Evolutionary conservation across 441 rosid species (phyloP), one percentile per base, ranked within the genome.

Genomic region (Breynia disticha): DNA sequence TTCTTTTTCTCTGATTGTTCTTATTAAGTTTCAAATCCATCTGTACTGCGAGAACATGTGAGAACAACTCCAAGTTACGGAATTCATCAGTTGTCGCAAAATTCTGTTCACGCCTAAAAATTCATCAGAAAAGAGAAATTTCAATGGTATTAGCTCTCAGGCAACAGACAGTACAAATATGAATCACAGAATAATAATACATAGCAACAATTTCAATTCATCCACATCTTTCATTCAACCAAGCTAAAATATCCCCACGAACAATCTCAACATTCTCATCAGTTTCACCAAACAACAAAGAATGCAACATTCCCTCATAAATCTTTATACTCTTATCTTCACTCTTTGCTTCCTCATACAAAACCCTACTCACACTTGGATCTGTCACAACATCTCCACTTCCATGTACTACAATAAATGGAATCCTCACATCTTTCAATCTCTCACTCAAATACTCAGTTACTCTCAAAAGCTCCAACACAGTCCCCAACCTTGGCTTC

Each of bases 401-500:
- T 1, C 96, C 98, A 60, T 90, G 98, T 42, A 87, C 37, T 18
- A 85, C 79, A 20, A 90, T 57, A 35, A 85, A 90, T 0, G 96
- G 96, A 24, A 87, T 61, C 12, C 64, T 72, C 20, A 83, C 89
- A 48, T 81, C 85, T 4, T 68, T 32, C 48, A 87, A 56, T 55
- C 72, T 82, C 38, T 58, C 39, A 57, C 77, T 75, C 63, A 87
- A 50, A 55, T 59, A 67, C 52, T 77, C 88, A 0, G 96, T 90
- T 2, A 80, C 84, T 64, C 90, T 81, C 64, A 87, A 46, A 0
- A 90, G 78, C 72, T 85, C 95, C 43, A 68, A 22, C 14, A 85
- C 98, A 6, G 95, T 83, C 1, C 95, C 96, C 37, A 90, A 48
- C 75, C 98, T 75, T 11, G 98, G 95, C 59, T 83, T 87, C 48